These are phyloP conservation scores for Gynostemma pentaphyllum DNA, from an alignment of 306 rosid species.

Conservation along the genomic window DNA sequence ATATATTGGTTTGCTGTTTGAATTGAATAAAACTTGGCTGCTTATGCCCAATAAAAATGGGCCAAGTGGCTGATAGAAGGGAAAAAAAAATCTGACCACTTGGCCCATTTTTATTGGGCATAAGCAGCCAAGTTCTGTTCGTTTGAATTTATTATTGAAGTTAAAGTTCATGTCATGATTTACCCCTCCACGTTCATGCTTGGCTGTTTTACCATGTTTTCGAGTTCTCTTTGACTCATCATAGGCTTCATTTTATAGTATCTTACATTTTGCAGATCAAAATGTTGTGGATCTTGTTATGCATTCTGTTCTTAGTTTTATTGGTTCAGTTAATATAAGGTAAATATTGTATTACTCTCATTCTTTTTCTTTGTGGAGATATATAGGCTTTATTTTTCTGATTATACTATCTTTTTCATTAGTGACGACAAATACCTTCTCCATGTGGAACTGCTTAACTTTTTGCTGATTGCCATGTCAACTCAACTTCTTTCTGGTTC, in stretches of 20 bases:
- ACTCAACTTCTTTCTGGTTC: conserved; percentile 97
- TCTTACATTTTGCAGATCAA: conserved; percentile 51
- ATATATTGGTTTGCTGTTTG: not conserved
- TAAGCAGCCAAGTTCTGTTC: too few species aligned
- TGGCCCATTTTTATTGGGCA: too few species aligned
- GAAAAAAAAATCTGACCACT: too few species aligned
- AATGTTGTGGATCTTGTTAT: conserved; percentile 51
- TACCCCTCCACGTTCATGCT: not conserved
- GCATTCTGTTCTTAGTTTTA: conserved; percentile 63
- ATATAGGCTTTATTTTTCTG: conserved; percentile 19
- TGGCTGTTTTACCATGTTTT: not conserved
- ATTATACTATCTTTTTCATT: conserved; percentile 16
- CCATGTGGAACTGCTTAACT: conserved; percentile 89
- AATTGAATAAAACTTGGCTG: too few species aligned
- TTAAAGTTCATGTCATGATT: not conserved
- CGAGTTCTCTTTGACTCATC: not conserved
- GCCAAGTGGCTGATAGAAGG: too few species aligned
- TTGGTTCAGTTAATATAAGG: conserved; percentile 80
- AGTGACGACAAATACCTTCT: conserved; percentile 61
- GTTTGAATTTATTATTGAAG: not conserved
- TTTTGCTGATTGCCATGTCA: conserved; percentile 84
- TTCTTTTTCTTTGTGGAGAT: conserved; percentile 19
- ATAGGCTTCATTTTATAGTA: not conserved
- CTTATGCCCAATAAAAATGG: too few species aligned
- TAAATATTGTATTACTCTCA: conserved; percentile 27